Base-by-base conservation (phyloP, 352 stramenopile genomes). In the Poterioochromonas sp. region DNA sequence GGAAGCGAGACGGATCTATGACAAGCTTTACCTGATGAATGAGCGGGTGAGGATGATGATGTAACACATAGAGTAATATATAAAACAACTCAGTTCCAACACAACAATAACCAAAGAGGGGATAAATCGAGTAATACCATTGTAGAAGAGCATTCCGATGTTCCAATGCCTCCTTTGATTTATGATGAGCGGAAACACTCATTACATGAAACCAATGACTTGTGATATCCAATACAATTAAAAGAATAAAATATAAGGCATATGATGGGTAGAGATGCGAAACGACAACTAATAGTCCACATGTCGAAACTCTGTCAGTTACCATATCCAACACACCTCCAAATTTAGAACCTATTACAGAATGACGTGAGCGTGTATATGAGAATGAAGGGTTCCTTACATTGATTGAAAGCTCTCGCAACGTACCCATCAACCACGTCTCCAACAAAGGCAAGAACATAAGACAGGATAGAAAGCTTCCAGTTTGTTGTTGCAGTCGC, bases 171-270 rank as follows among this genome's bases (percentile, higher is more conserved):
- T 91, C 85, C 26, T 93, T 89, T 11, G 87, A 86, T 87, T 99
- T 99, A 86, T 98, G 94, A 88, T 98, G 94, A 69, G 90, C 87
- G 58, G 88, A 87, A 18, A 86, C 64, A 35, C 49, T 93, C 84
- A 97, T 96, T 89, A 98, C 97, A 89, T 98, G 94, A 84, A 92
- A 96, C 94, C 94, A 99, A 85, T 98, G 95, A 81, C 91, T 97
- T 49, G 90, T 90, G 54, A 98, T 96, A 86, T 99, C 94, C 70
- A 98, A 85, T 71, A 97, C 89, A 53, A 97, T 88, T 47, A 98
- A 82, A 74, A 90, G 90, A 47, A 93, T 80, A 82, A 95, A 95
- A 44, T 3, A 76, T 12, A 92, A 80, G 81, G 88, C 87, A 79
- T 91, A 87, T 73, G 90, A 78, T 44, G 86, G 85, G 84, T 98